phyloP scores from a whole-genome alignment of 495 filamentous ascomycete genomes.

The Halenospora varia region DNA sequence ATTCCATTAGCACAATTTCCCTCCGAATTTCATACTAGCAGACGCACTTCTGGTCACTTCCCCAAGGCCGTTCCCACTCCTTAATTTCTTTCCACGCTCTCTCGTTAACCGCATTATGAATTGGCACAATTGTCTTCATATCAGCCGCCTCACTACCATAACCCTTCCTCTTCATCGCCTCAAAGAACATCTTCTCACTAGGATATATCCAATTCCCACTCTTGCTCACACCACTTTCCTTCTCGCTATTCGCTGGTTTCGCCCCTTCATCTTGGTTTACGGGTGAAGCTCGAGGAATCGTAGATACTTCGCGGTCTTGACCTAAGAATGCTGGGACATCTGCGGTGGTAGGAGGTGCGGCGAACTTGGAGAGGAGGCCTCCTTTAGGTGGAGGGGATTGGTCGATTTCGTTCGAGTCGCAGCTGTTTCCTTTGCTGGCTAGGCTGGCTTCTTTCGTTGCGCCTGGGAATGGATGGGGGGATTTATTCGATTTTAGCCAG shows the following conservation, averaged over 20 bases:
- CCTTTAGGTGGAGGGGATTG: conserved; percentile 16
- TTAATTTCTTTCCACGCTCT: conserved; percentile 81
- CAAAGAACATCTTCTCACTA: conserved; percentile 92
- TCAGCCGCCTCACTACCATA: conserved; percentile 56
- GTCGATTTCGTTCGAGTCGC: conserved; percentile 18
- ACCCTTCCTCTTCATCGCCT: conserved; percentile 85
- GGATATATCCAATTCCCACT: conserved; percentile 95
- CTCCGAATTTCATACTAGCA: neutral
- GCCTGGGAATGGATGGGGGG: conserved; percentile 14
- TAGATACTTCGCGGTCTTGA: conserved; percentile 71
- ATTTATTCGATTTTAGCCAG: conserved; percentile 56
- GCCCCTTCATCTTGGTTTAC: conserved; percentile 38
- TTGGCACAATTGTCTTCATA: conserved; percentile 88
- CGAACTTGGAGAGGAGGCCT: conserved; percentile 10
- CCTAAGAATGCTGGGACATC: conserved; percentile 29
- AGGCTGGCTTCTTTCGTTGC: conserved; percentile 22
- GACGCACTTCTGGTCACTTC: conserved; percentile 43
- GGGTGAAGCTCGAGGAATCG: conserved; percentile 61
- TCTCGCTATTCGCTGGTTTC: conserved; percentile 62
- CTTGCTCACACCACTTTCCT: conserved; percentile 62
- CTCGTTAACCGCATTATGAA: conserved; percentile 97
- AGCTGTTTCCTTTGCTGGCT: conserved; percentile 27
- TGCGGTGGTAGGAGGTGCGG: neutral
- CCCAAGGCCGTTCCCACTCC: conserved; percentile 72
- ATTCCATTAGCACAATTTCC: neutral